Base-by-base conservation (phyloP, 2,329 filamentous ascomycete genomes). In the Neofusicoccum sp. region DNA sequence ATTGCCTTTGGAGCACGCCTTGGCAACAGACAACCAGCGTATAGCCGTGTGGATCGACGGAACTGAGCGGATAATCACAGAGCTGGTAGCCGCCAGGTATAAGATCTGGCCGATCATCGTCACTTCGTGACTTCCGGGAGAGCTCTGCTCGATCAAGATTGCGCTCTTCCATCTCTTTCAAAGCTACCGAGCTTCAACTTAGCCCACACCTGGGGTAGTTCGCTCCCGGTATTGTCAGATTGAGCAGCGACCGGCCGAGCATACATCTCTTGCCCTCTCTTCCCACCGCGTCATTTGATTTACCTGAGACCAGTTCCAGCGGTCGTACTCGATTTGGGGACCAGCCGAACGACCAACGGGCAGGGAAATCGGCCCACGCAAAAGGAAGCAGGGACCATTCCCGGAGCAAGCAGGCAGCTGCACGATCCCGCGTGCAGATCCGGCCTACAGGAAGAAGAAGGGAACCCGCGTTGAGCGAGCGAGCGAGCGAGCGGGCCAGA, bases 1-100 rank as follows among this genome's bases (percentile, higher is more conserved):
- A 60, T 60, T 60, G 58, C n/a, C 20, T 11, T 28, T 61, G 30
- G 34, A 49, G 51, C 59, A 61, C 56, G 40, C 59, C 58, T 20
- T 54, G 48, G 40, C 26, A 47, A 12, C 31, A 8, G 11, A 38
- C 28, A 38, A 33, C 47, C 12, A 33, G 44, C 40, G 38, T 7
- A 40, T 26, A 41, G 47, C 34, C 30, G 58, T 60, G 9, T 24
- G 45, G 14, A 38, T 30, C 34, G 24, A 33, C 28, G 36, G 49
- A 41, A 31, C 49, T 24, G 6, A 24, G 33, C 58, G 58, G 56
- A 61, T 40, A 26, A 33, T 14, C 28, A 6, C 33, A 36, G 48
- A 12, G 9, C 33, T 14, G 6, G 31, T 30, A 8, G 28, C 56
- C 41, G 34, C 41, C 47, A 45, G 41, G n/a, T 61, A 61, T 57